These are phyloP conservation scores for Cadophora luteo-olivacea DNA, from an alignment of 2,329 filamentous ascomycete species.

Conservation along the genomic window DNA sequence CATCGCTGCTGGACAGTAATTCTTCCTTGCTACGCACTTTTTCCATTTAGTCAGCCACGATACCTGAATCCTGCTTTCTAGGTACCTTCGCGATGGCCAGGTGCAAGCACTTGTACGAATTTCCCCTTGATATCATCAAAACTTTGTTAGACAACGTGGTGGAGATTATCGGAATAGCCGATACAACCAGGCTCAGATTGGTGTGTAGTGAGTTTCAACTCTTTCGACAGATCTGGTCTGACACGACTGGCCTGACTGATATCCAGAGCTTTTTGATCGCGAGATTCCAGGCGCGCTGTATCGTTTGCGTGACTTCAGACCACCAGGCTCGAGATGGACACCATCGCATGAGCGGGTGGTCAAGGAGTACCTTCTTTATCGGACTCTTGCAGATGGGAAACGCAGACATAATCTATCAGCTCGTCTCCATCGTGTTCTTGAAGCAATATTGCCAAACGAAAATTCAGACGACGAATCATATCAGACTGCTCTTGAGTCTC, in stretches of 20 bases:
- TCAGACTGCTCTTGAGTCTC: not conserved
- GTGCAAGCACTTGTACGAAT: not conserved
- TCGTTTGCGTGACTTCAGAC: not conserved
- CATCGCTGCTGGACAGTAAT: not conserved
- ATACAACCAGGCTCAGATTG: not conserved
- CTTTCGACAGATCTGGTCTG: no score
- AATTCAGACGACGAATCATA: not conserved
- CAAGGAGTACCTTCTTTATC: not conserved
- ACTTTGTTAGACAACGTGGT: not conserved
- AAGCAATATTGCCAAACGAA: not conserved
- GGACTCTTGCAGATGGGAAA: conserved; percentile 5
- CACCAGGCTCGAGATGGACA: not conserved
- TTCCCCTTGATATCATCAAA: conserved; percentile 1
- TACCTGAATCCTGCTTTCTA: not conserved
- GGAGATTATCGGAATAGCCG: not conserved
- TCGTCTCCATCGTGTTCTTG: not conserved
- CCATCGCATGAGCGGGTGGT: not conserved
- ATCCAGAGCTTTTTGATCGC: not conserved
- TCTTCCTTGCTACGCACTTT: not conserved
- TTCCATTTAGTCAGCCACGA: not conserved
- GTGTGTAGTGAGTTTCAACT: not conserved
- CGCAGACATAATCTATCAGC: not conserved
- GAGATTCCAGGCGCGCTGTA: conserved; percentile 3
- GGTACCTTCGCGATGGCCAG: not conserved
- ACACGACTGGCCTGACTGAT: not conserved